A percentile compares a stretch with the other conserved stretches of the same genome.
Evolutionary conservation across 1,284 basidiomycete genomes (phyloP).

Genomic region (Salmacisia buchloeana): DNA sequence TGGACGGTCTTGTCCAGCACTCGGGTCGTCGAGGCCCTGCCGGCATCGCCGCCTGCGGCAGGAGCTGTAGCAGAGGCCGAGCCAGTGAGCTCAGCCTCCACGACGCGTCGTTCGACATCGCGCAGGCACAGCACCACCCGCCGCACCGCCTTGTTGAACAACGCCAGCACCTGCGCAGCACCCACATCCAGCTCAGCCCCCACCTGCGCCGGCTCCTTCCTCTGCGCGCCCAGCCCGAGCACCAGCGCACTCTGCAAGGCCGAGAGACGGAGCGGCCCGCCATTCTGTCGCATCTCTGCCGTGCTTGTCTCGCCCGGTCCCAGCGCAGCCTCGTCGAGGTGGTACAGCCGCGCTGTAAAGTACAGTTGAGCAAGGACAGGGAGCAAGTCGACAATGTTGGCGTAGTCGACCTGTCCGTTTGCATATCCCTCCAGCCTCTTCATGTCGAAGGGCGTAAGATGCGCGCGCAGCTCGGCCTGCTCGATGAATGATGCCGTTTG

Average conservation of each 20-base stretch:
- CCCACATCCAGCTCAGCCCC: constrained; percentile 63
- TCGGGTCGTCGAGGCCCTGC: constrained; percentile 14
- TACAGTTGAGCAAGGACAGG: constrained; percentile 74
- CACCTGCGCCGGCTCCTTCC: constrained; percentile 77
- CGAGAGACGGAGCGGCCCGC: constrained; percentile 26
- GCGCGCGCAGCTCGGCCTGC: constrained; percentile 68
- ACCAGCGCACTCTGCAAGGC: constrained; percentile 40
- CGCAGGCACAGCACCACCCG: constrained; percentile 74
- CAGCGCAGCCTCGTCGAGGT: constrained; percentile 18
- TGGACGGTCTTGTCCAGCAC: background rate
- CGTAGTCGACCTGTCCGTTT: constrained; percentile 92
- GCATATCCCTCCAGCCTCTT: constrained; percentile 93
- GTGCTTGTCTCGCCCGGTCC: constrained; percentile 10
- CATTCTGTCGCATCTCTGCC: background rate
- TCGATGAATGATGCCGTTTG: constrained; percentile 50
- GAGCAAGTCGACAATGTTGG: constrained; percentile 87
- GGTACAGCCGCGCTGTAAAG: constrained; percentile 61
- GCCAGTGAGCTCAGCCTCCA: constrained; percentile 23
- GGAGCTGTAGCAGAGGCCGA: background rate
- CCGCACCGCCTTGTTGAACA: constrained; percentile 85
- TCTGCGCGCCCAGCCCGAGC: constrained; percentile 75
- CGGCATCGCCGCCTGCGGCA: constrained; percentile 14
- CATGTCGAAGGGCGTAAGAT: constrained; percentile 86
- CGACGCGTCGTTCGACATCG: constrained; percentile 65
- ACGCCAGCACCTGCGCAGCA: constrained; percentile 77